Base-by-base conservation (phyloP, 2,329 filamentous ascomycete genomes). In the Stagonosporopsis rhizophila region DNA sequence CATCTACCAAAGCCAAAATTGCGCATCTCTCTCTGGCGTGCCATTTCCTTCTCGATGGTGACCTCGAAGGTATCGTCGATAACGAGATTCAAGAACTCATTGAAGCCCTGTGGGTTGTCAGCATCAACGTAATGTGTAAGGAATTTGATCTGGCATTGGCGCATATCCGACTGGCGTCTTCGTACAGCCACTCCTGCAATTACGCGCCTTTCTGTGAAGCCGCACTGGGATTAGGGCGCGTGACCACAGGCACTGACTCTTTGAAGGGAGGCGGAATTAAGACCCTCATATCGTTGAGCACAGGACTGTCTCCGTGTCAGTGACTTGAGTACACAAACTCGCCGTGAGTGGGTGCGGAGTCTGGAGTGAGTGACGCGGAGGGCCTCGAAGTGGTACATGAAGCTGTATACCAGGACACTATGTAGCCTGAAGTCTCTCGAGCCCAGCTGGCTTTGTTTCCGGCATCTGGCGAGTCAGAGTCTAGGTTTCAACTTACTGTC, bases 51-150 rank as follows among this genome's bases (percentile, higher is more conserved):
- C 52, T 91, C 82, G 73, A 92, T 85, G 76, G 89, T 90, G 40
- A 99, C 92, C 79, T 98, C 94, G 54, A 97, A 87, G 25, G 95
- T 95, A 68, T 98, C 92, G 73, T 99, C 95, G 65, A 96, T 85
- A 34, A 98, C 95, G 45, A 99, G 83, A 80, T 99, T 99, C 92
- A 99, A 96, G 81, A 98, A 99, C 78, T 99, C 95, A 76, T 99
- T 95, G 67, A 99, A 99, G 12, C 95, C 93, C 92, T 96, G 60
- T 34, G 37, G 61, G 23, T 5, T 39, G 48, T 73, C 45, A 74
- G 61, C 48, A 54, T 37, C 5, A 44, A 27, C 14, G 34, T 23
- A 50, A 46, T 8, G 30, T 11, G 34, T 23, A 50, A 46, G 6
- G 30, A 52, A 28, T 37, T 23, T 23, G 42, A 39, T 27, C 30